Conservation (phyloP, 768 basidiomycete genomes). For the Gymnopilus dilepis region DNA sequence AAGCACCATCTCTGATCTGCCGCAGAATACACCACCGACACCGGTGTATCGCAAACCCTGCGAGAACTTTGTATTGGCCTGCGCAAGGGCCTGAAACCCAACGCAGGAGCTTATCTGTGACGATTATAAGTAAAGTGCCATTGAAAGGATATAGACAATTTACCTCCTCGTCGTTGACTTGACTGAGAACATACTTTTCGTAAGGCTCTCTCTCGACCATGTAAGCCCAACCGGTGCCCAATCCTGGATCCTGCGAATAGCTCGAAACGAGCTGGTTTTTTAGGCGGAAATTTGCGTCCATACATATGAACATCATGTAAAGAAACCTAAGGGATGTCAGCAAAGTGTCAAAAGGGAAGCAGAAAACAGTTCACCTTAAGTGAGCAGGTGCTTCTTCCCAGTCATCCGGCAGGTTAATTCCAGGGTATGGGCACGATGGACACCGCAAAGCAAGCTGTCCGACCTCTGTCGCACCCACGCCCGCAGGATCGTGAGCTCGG, state of each 20-base stretch:
- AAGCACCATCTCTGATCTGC: constrained; percentile 14
- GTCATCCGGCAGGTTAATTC: not conserved
- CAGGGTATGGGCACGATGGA: not conserved
- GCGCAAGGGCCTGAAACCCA: constrained; percentile 19
- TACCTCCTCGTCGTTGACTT: constrained; percentile 14
- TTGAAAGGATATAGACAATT: not conserved
- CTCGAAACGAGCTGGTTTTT: constrained; percentile 18
- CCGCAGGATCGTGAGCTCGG: not conserved
- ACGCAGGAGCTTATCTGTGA: constrained; percentile 21
- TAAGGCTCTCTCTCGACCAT: constrained; percentile 12
- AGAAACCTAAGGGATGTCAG: constrained; percentile 14
- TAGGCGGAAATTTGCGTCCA: constrained; percentile 21
- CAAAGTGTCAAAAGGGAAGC: too few relatives aligned
- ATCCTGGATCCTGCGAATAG: constrained; percentile 15
- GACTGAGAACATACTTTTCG: constrained; percentile 15
- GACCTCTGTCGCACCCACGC: not conserved
- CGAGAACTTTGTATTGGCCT: constrained; percentile 15
- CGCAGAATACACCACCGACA: constrained; percentile 12
- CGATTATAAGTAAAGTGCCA: not conserved
- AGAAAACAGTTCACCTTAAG: not conserved
- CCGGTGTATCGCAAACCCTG: constrained; percentile 20
- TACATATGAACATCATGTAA: constrained; percentile 11
- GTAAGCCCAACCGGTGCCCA: constrained; percentile 15
- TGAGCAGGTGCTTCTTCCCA: not conserved
- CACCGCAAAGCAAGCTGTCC: not conserved